Base-by-base conservation (phyloP, 768 basidiomycete genomes). In the Trametes sanguinea region DNA sequence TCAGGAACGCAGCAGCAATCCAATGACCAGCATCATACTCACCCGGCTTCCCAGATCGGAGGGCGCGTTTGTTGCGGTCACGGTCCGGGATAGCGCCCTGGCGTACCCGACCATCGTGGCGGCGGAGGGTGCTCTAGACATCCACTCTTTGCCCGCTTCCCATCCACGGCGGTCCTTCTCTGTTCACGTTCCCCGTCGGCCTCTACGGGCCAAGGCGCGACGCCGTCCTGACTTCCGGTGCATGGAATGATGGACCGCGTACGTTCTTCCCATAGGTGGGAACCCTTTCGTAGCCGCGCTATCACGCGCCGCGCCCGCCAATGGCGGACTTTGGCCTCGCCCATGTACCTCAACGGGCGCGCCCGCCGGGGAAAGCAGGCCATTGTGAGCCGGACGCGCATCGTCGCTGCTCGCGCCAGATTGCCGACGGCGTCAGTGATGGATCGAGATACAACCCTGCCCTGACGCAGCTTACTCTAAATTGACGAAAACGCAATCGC, bases 21-120 rank as follows among this genome's bases (percentile, higher is more conserved):
- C 22, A 22, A 22, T 22, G 22, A 10, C 6, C 50, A 44, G 8
- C 50, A 9, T 27, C 42, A 16, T n/a, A 29, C 54, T 43, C 33
- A 16, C 44, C 44, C 27, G 40, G 16, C 30, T 30, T 40, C 47
- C 40, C 27, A 3, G n/a, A 52, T 39, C 8, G 33, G 48, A 8
- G 27, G 40, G 29, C 29, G 32, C 8, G 45, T 57, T 17, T 62
- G 51, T 52, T 53, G 42, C 30, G 2, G 4, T 37, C 32, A 32
- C 30, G 2, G 4, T 37, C 32, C 9, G 2, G 9, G 7, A 17
- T 53, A 39, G 51, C 61, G 54, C 61, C 29, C 37, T 29, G 27
- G 27, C 43, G 39, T 32, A 35, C 62, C 62, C 62, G 62, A 63
- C 57, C 44, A 52, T 63, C 62, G 62, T 63, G 62, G 62, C 8